phyloP scores from a whole-genome alignment of 192 early-diverging fungal genomes.

The Coemansia sp. region DNA sequence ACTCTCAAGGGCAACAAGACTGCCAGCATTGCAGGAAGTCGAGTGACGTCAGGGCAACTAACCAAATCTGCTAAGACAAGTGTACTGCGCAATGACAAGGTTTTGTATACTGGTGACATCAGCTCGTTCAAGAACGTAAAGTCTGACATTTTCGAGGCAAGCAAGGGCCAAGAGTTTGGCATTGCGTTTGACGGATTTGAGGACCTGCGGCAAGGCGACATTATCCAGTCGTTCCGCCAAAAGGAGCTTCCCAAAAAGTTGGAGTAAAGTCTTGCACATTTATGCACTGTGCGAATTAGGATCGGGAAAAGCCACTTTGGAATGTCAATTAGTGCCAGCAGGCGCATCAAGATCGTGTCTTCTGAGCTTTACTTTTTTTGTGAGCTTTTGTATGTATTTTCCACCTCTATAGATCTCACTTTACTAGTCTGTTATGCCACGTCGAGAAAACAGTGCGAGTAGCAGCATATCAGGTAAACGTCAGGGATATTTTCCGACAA shows the following conservation, averaged over 20 bases:
- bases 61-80: conserved; percentile 60
- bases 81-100: conserved; percentile 66
- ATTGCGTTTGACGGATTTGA: conserved; percentile 84
- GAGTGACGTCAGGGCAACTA: conserved; percentile 75
- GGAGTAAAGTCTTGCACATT: conserved; percentile 14
- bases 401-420: background rate
- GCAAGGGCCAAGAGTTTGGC: conserved; percentile 96
- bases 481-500: no score
- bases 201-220: conserved; percentile 79
- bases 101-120: conserved; percentile 60
- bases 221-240: conserved; percentile 66
- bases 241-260: conserved; percentile 57
- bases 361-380: background rate
- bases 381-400: conserved; percentile 6
- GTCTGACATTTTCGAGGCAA: conserved; percentile 83
- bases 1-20: conserved; percentile 69
- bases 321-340: background rate
- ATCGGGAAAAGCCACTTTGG: background rate
- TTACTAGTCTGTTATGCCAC: background rate
- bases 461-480: conserved; percentile 1
- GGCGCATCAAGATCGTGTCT: background rate
- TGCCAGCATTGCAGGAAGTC: conserved; percentile 79
- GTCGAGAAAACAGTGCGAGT: background rate
- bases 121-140: conserved; percentile 79
- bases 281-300: conserved; percentile 2